Percentiles rank a stretch among this genome's conserved stretches.
phyloP scores from a whole-genome alignment of 768 basidiomycete genomes.

The Rhodotorula babjevae region DNA sequence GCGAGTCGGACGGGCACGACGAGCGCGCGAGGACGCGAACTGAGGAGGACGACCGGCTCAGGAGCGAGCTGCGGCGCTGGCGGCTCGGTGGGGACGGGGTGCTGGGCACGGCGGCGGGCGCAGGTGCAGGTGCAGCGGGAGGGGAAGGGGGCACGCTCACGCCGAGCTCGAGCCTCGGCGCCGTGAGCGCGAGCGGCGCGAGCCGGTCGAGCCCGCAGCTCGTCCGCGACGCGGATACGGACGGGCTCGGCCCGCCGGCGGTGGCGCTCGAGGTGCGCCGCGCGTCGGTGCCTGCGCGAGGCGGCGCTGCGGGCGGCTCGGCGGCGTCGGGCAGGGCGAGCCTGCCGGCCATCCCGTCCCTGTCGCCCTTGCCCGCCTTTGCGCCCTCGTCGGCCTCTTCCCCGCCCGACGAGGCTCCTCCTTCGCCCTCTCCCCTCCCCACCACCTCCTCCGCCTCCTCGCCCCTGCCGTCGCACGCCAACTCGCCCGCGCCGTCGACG shows the following conservation, averaged over 20 bases:
- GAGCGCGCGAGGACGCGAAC: neutral
- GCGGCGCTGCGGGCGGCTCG: neutral
- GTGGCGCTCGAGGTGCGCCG: neutral
- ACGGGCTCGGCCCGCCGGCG: neutral
- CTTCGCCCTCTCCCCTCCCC: too few species aligned
- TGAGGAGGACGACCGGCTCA: conserved; percentile 24
- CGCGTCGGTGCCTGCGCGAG: neutral
- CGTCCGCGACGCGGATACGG: neutral
- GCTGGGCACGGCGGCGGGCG: neutral
- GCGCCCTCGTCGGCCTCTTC: neutral
- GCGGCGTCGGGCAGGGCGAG: neutral
- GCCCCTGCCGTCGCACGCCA: too few species aligned
- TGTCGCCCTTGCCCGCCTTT: neutral
- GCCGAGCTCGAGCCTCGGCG: neutral
- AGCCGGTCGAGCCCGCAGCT: neutral
- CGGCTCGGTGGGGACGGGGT: conserved; percentile 34
- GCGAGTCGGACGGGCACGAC: neutral
- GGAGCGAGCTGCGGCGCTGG: conserved; percentile 28
- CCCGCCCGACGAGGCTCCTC: neutral
- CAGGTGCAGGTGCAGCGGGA: too few species aligned
- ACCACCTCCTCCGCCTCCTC: neutral
- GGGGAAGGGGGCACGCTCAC: neutral
- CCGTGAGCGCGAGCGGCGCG: neutral
- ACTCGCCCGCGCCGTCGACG: neutral
- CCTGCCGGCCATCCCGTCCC: neutral